Evolutionary conservation across 2,329 filamentous ascomycete species (phyloP).

Genomic region (Cyanodermella asteris): DNA sequence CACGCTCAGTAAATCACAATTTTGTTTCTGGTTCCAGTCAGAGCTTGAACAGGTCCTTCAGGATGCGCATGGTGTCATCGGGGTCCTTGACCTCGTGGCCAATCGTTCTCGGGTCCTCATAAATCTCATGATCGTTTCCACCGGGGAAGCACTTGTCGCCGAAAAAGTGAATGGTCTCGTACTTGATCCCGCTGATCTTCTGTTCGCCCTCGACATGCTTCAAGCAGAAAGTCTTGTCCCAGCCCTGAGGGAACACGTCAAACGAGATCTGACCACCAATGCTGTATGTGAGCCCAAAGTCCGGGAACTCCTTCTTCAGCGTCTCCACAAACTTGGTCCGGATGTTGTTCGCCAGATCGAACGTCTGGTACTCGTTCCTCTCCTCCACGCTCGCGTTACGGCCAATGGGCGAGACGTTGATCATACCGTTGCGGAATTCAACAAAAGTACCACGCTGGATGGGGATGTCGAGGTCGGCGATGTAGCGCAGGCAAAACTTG

Average conservation of each 20-base stretch:
- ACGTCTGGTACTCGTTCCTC: conserved; percentile 61
- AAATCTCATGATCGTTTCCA: conserved; percentile 95
- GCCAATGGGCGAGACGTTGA: conserved; percentile 66
- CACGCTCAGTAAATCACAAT: too few relatives aligned
- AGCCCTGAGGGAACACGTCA: conserved; percentile 87
- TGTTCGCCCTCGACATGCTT: conserved; percentile 67
- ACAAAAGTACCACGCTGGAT: conserved; percentile 45
- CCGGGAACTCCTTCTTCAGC: conserved; percentile 59
- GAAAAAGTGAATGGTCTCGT: conserved; percentile 89
- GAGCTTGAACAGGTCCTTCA: conserved; percentile 63
- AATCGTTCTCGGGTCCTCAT: conserved; percentile 53
- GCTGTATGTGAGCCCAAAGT: conserved; percentile 69
- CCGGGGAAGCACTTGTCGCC: conserved; percentile 84
- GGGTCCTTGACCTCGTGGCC: conserved; percentile 69
- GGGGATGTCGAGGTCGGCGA: conserved; percentile 37
- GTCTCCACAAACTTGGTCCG: conserved; percentile 53
- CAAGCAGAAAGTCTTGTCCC: conserved; percentile 98
- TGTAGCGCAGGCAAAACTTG: conserved; percentile 36
- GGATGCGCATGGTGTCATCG: conserved; percentile 55
- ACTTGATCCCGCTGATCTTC: conserved; percentile 35
- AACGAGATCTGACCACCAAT: conserved; percentile 97
- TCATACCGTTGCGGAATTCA: conserved; percentile 56
- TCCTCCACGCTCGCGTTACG: conserved; percentile 68
- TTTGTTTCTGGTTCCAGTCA: too few relatives aligned
- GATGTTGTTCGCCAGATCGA: conserved; percentile 57